phyloP scores from a whole-genome alignment of 2,329 filamentous ascomycete genomes.

The Colletotrichum abscissum region DNA sequence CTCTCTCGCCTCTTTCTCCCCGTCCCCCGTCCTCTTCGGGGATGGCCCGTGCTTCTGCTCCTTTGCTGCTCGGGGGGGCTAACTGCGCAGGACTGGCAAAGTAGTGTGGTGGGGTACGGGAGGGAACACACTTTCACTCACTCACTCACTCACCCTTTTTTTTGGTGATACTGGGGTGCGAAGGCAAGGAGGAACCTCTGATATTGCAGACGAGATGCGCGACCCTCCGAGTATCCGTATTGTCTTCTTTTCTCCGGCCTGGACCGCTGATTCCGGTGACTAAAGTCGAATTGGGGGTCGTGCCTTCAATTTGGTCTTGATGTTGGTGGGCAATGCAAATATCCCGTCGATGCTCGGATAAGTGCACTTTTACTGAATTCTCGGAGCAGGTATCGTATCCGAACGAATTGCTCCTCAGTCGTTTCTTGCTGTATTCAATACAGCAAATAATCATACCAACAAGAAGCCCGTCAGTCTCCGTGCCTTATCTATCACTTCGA shows the following conservation, averaged over 20 bases:
- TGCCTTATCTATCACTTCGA: conserved; percentile 2
- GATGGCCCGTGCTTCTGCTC: conserved; percentile 7
- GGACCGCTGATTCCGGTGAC: conserved; percentile 2
- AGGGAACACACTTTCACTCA: conserved; percentile 12
- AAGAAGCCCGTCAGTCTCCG: background rate
- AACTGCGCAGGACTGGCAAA: conserved; percentile 12
- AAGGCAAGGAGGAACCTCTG: conserved; percentile 9
- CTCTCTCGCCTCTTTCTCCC: background rate
- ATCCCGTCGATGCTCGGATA: background rate
- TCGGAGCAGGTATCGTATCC: background rate
- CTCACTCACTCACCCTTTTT: background rate
- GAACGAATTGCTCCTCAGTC: background rate
- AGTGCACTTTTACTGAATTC: background rate
- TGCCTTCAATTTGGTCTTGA: background rate
- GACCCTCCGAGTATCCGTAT: background rate
- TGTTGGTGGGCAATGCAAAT: background rate
- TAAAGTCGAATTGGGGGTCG: background rate
- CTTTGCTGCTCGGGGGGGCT: conserved; percentile 17
- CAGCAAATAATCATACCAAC: background rate
- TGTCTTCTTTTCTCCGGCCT: conserved; percentile 12
- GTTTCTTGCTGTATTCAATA: background rate
- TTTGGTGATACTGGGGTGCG: background rate
- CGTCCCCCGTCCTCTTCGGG: conserved; percentile 17
- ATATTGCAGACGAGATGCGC: conserved; percentile 10
- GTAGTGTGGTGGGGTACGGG: conserved; percentile 36